Percentiles rank a stretch among this genome's conserved stretches.
phyloP scores from a whole-genome alignment of 176 grass and related monocot genomes.

The Carex littledalei region DNA sequence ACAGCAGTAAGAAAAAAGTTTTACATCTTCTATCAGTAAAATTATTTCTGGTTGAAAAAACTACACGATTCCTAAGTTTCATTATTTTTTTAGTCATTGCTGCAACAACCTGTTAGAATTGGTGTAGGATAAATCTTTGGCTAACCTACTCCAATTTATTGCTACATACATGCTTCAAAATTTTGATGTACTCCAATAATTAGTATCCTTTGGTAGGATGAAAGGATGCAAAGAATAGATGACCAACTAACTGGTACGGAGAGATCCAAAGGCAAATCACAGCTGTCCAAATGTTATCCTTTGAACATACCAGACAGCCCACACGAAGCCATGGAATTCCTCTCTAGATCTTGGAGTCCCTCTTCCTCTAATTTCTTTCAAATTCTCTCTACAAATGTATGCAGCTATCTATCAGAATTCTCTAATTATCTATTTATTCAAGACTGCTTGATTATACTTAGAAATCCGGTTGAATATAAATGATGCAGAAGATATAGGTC shows the following conservation, averaged over 20 bases:
- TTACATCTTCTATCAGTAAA: neutral
- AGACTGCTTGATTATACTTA: neutral
- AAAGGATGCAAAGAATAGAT: constrained; percentile 22
- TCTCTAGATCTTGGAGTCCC: constrained; percentile 91
- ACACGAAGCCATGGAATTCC: constrained; percentile 67
- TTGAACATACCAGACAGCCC: constrained; percentile 50
- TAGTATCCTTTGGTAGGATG: constrained; percentile 45
- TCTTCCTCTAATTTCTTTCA: constrained; percentile 88
- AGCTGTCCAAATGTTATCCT: constrained; percentile 30
- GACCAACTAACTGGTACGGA: constrained; percentile 22
- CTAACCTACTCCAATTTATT: neutral
- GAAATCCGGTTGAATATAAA: neutral
- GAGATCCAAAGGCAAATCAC: constrained; percentile 39
- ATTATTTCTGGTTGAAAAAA: constrained; percentile 1
- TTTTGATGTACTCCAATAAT: neutral
- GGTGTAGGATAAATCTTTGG: neutral
- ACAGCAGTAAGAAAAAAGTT: constrained; percentile 27
- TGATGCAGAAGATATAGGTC: neutral
- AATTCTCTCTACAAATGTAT: constrained; percentile 78
- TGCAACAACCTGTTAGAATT: neutral
- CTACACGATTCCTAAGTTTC: neutral
- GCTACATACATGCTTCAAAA: neutral
- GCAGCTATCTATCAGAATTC: constrained; percentile 5
- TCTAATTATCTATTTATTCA: neutral
- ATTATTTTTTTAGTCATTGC: neutral